Conservation (phyloP, 2,329 filamentous ascomycete genomes). For the Davidsoniella australis region DNA sequence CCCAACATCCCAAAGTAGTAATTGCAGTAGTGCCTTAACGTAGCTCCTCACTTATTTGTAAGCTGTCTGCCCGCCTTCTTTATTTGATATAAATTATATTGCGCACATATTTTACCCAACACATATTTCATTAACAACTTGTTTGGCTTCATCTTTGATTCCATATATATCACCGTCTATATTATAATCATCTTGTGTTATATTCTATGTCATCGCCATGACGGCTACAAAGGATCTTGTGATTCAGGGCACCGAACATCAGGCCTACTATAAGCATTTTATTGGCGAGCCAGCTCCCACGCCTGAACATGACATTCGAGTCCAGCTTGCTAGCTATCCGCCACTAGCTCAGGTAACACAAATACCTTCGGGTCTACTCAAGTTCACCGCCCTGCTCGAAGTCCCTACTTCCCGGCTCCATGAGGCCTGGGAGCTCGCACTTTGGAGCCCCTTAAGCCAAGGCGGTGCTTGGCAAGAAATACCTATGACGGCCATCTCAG, state of each 20-base stretch:
- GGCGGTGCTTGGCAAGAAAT: slow-evolving; percentile 39
- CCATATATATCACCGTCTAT: too few species aligned
- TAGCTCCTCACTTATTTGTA: too few species aligned
- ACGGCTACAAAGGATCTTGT: slow-evolving; percentile 6
- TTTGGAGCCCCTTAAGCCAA: slow-evolving; percentile 49
- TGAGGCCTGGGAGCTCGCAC: slow-evolving; percentile 50
- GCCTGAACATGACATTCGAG: slow-evolving; percentile 1
- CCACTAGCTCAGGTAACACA: slow-evolving; percentile 60
- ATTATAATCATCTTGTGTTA: too few species aligned
- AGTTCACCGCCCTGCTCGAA: slow-evolving; percentile 55
- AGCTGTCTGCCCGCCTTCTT: too few species aligned
- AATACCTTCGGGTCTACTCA: slow-evolving; percentile 29
- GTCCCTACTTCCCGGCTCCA: slow-evolving; percentile 36
- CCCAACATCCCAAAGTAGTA: too few species aligned
- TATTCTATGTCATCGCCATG: too few species aligned
- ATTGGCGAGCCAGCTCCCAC: slow-evolving; percentile 1
- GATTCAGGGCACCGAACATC: slow-evolving; percentile 5
- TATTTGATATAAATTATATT: too few species aligned
- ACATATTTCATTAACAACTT: too few species aligned
- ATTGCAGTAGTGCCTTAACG: too few species aligned
- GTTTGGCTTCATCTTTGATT: too few species aligned
- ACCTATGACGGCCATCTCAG: slow-evolving; percentile 17
- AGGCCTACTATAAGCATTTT: slow-evolving; percentile 5
- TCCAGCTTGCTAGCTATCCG: slow-evolving; percentile 34
- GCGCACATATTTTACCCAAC: too few species aligned